phyloP scores from a whole-genome alignment of 768 basidiomycete species.

The Lactarius tabidus region DNA sequence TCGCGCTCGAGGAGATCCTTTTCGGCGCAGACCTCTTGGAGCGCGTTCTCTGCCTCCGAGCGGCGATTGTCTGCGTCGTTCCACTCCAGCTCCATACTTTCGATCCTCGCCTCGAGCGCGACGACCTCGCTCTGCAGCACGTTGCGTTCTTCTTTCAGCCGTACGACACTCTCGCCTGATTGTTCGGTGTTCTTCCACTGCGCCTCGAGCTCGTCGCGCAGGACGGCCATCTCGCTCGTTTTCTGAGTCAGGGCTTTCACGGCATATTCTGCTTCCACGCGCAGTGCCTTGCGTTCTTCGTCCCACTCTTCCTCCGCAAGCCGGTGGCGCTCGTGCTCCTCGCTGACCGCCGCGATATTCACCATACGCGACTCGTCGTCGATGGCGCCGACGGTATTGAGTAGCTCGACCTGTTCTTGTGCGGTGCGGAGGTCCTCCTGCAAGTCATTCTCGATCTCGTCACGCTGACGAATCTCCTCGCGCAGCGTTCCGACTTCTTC shows the following conservation, averaged over 20 bases:
- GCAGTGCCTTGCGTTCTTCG: constrained; percentile 44
- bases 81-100: constrained; percentile 52
- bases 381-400: constrained; percentile 37
- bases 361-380: constrained; percentile 39
- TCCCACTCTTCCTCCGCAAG: constrained; percentile 44
- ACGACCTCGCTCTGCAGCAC: constrained; percentile 31
- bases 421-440: constrained; percentile 50
- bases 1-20: constrained; percentile 50
- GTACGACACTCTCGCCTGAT: constrained; percentile 44
- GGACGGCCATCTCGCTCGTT: constrained; percentile 34
- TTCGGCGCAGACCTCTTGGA: constrained; percentile 48
- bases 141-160: constrained; percentile 34
- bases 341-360: constrained; percentile 28
- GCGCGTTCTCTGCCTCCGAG: constrained; percentile 50
- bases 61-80: constrained; percentile 53
- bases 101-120: constrained; percentile 28
- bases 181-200: constrained; percentile 68
- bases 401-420: constrained; percentile 57
- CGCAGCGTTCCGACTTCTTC: constrained; percentile 49
- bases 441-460: constrained; percentile 52
- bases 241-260: constrained; percentile 37
- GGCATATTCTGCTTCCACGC: constrained; percentile 36
- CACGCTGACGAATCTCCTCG: constrained; percentile 40
- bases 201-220: constrained; percentile 63
- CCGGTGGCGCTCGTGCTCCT: constrained; percentile 41